Base-by-base conservation (phyloP, 2,329 filamentous ascomycete species). In the Alternaria triticina region DNA sequence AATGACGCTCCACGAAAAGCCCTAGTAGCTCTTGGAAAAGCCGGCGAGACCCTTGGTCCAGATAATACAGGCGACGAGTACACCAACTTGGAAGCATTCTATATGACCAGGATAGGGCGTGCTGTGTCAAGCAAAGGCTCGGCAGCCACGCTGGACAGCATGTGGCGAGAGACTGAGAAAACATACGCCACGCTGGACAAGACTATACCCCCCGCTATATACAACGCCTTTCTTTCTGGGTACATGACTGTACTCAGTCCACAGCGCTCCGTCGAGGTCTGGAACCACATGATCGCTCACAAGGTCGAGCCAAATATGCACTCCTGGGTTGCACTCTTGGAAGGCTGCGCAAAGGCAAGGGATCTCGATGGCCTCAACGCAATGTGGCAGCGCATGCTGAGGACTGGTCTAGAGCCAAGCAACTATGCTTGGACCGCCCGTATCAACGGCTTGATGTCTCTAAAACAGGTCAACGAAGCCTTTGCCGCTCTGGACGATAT, bases 261-360 rank as follows among this genome's bases (percentile, higher is more conserved):
- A 5, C 69, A 81, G 30, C 73, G 77, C 11, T 84, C 86, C 1
- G 80, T 88, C n/a, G 79, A 84, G 27, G 81, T 87, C 4, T 89
- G 87, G 87, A 87, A 87, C 60, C 77, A 83, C 62, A 86, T 88
- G 84, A 73, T 85, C 13, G 75, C 80, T 46, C 78, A 86, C 55
- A 87, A 86, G 1, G 74, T 90, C 28, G 77, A 81, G 59, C 90
- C 91, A 13, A 89, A 85, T 7, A 71, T 90, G 58, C 85, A 82
- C 69, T 90, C 91, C 0, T 96, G 91, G 87, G 90, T 89, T 43
- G 82, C 87, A 46, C 91, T 96, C 86, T 87, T 96, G 68, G 84
- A 87, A 59, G 92, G 92, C 1, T 93, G 89, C 79, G 87, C 86
- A 73, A 84, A 83, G 54, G 84, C 87, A 54, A 83, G 84, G 57